Evolutionary conservation across 768 basidiomycete species (phyloP), one percentile per base, ranked within the genome.

Genomic region (Russula foetens): DNA sequence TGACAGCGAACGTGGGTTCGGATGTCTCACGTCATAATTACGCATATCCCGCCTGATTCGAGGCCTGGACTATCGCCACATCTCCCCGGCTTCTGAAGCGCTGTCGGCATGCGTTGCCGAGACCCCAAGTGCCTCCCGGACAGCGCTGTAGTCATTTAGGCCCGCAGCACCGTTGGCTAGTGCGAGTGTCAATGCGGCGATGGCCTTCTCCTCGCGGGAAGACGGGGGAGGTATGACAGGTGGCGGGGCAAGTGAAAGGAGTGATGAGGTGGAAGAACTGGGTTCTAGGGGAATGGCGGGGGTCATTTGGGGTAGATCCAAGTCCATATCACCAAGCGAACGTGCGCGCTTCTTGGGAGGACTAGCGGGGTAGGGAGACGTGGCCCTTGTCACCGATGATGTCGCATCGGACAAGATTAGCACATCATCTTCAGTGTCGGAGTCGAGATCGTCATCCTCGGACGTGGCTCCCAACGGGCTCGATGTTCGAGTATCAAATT

Each of bases 101-200:
- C 78, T 60, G 59, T 62, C 23, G 65, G 62, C 23, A 70, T 64
- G 57, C 55, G 56, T 58, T 70, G 64, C 17, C 60, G 64, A 24
- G 14, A 68, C 63, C 9, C 67, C 67, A 48, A 81, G 73, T 44
- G 76, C 65, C 33, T 72, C 71, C 58, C 74, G 75, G 38, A 82
- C 72, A 1, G 79, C 76, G 55, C 74, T 73, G 58, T 85, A 85
- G 66, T 86, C 84, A 54, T 76, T 77, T 41, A 86, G 68, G 28
- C 82, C 77, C 6, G 80, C 83, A 11, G 84, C 84, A 44, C 84
- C 85, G 61, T 80, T 85, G 14, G 84, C 84, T 73, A 86, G 77
- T 19, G 82, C 83, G 3, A 86, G 71, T 33, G 75, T 76, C 31
- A 85, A 75, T 19, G 81, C 82, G 19, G 83, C 83, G 52, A 85